Evolutionary conservation across 176 grass and related monocot species (phyloP).

Genomic region (barley (Hordeum vulgare)): DNA sequence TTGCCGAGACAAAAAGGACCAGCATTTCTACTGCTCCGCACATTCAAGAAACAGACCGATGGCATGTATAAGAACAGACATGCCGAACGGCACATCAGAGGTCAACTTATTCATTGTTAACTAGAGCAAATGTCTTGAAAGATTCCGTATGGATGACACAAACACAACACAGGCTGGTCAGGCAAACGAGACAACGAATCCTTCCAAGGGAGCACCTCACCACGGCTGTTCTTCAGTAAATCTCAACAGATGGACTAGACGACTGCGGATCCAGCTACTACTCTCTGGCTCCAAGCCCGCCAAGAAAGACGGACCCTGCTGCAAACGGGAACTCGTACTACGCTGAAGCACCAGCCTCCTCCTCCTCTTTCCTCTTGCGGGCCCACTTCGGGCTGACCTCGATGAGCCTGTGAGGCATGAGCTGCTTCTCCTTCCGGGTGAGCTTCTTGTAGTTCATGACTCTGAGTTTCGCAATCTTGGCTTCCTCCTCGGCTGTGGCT

Average conservation of each 20-base stretch:
- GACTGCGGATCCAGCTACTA: not conserved
- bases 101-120: not conserved
- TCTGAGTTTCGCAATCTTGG: slow-evolving; percentile 82
- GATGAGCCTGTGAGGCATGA: slow-evolving; percentile 80
- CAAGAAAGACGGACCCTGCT: not conserved
- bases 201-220: not conserved
- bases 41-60: not conserved
- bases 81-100: not conserved
- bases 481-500: slow-evolving; percentile 74
- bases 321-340: not conserved
- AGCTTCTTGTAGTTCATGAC: slow-evolving; percentile 94
- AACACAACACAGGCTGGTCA: not conserved
- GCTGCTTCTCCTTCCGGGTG: slow-evolving; percentile 64
- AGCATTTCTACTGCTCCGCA: not conserved
- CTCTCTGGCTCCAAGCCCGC: not conserved
- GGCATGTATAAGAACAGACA: not conserved
- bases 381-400: slow-evolving; percentile 73
- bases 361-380: slow-evolving; percentile 43
- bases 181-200: not conserved
- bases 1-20: not conserved
- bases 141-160: slow-evolving; percentile 21
- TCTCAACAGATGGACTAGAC: not conserved
- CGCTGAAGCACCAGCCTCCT: not conserved
- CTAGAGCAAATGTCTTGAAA: not conserved
- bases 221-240: not conserved